A percentile compares a stretch with the other conserved stretches of the same genome.
Conservation (phyloP, 2,329 filamentous ascomycete genomes). For the Trichophyton equinum region DNA sequence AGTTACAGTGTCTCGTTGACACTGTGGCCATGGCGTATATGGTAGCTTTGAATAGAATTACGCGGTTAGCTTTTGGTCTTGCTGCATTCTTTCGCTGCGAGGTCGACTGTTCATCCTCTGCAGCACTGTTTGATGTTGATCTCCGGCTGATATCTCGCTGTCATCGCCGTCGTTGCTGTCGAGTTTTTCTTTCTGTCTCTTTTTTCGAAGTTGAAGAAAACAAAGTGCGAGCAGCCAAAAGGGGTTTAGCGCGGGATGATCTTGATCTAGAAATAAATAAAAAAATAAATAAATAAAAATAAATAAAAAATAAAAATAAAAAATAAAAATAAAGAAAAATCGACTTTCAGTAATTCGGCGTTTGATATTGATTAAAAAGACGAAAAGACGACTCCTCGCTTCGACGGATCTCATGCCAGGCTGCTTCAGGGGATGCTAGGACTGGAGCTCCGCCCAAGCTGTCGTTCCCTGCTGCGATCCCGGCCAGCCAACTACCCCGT, state of each 20-base stretch:
- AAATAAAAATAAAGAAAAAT: not conserved
- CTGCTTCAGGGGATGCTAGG: not conserved
- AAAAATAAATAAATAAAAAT: not conserved
- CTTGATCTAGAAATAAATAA: not conserved
- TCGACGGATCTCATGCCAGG: not conserved
- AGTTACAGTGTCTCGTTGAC: constrained; percentile 44
- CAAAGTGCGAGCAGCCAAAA: not conserved
- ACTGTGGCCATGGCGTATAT: constrained; percentile 42
- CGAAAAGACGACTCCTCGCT: not conserved
- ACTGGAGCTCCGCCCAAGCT: not conserved
- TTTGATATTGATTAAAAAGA: not conserved
- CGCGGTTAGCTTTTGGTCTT: not conserved
- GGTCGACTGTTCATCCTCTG: too few relatives aligned
- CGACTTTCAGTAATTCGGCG: not conserved
- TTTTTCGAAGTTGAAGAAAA: not conserved
- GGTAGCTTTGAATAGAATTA: constrained; percentile 1
- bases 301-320: not conserved
- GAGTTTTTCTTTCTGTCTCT: too few relatives aligned
- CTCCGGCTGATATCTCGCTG: too few relatives aligned
- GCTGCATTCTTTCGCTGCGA: not conserved
- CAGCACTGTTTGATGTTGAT: not conserved
- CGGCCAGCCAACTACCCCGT: not conserved
- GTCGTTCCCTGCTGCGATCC: not conserved
- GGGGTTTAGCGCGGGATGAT: not conserved
- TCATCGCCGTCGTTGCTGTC: too few relatives aligned